Base-by-base conservation (phyloP, 129 eudicot species). In the Sambucus nigra region DNA sequence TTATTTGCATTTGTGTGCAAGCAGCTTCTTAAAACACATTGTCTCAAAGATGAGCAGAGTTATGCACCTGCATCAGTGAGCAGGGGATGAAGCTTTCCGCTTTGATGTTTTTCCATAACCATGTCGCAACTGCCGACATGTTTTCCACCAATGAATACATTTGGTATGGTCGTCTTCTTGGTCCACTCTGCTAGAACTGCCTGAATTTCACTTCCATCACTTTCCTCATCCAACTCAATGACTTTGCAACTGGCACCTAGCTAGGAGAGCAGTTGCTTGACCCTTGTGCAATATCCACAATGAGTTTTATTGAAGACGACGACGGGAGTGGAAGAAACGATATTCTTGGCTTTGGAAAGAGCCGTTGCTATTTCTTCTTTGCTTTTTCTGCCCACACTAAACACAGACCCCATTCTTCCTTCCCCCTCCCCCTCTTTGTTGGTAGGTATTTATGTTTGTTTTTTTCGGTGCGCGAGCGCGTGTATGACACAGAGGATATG, bases 291-390 rank as follows among this genome's bases (percentile, higher is more conserved):
- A 49, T 73, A 91, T 44, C 78, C 86, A 48, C 98, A 91, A 57
- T 72, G 78, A 22, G 95, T 91, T 64, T 91, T 91, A 64, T 95
- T 85, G 86, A 85, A 85, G 69, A 85, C 69, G 46, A 85, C 78
- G 67, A 72, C 88, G 27, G 95, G 81, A 42, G 76, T 58, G 8
- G 88, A 72, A 53, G 83, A 65, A 29, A 85, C 86, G 19, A 72
- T 63, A 53, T 76, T 48, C 47, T 85, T 76, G 19, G 70, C 86
- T 35, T 89, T 89, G 32, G 82, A 33, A 20, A 89, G 82, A 61
- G 95, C 95, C 95, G 76, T 81, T 2, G 70, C 55, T 16, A 65
- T 70, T 5, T 78, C 71, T 57, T 76, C 70, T 55, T 26, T 45
- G 29, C 65, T 76, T 53, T 20, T 49, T 7, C 39, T 59, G 29